These are phyloP conservation scores for Claviceps spartinae DNA, from an alignment of 2,329 filamentous ascomycete species.

Conservation along the genomic window DNA sequence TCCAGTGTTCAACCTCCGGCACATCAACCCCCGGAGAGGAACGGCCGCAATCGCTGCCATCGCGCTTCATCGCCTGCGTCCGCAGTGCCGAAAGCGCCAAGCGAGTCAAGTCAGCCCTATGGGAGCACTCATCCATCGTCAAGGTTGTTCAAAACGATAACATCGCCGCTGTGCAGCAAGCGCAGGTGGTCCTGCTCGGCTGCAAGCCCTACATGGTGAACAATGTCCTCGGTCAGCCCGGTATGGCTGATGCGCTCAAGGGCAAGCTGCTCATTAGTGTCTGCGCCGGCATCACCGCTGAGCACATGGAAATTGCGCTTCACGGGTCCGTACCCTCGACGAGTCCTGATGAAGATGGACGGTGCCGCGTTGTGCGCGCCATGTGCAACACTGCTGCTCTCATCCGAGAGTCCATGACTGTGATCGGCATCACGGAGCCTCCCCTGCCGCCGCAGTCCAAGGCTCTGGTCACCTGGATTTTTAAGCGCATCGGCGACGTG, in stretches of 20 bases:
- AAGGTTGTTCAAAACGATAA: conserved; percentile 61
- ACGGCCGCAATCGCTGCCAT: conserved; percentile 47
- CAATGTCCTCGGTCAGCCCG: conserved; percentile 51
- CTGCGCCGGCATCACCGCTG: conserved; percentile 59
- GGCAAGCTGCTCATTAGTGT: conserved; percentile 77
- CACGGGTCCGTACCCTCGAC: conserved; percentile 40
- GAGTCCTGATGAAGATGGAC: conserved; percentile 30
- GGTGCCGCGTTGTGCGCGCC: conserved; percentile 57
- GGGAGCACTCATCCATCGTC: conserved; percentile 47
- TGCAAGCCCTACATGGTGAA: conserved; percentile 70
- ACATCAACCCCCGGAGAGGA: conserved; percentile 32
- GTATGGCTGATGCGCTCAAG: conserved; percentile 57
- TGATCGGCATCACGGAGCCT: conserved; percentile 52
- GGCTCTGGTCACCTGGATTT: conserved; percentile 59
- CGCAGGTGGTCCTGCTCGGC: conserved; percentile 62
- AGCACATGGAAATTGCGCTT: conserved; percentile 52
- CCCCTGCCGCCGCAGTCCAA: conserved; percentile 40
- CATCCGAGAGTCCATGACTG: conserved; percentile 70
- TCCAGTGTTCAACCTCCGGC: conserved; percentile 28
- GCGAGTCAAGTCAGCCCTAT: conserved; percentile 52
- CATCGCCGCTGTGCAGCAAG: conserved; percentile 48
- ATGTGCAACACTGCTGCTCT: conserved; percentile 78
- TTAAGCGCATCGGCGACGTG: conserved; percentile 58
- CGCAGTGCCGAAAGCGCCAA: conserved; percentile 55
- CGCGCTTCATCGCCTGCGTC: conserved; percentile 71